phyloP scores from a whole-genome alignment of 192 early-diverging fungal species.

The Coemansia sp. region DNA sequence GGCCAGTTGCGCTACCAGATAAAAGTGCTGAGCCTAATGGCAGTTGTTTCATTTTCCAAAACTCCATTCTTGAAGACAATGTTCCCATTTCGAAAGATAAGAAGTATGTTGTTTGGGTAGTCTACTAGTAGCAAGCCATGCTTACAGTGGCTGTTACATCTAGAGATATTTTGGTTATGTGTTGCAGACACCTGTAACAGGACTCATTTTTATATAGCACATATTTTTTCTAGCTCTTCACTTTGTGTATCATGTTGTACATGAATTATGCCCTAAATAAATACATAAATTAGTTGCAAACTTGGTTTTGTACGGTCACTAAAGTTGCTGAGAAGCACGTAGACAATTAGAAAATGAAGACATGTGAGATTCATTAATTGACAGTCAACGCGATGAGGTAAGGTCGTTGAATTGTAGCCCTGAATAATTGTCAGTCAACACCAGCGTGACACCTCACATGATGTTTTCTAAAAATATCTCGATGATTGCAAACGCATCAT shows the following conservation, averaged over 20 bases:
- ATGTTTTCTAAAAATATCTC: neutral
- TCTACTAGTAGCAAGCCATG: neutral
- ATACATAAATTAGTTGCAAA: no score
- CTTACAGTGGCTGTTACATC: neutral
- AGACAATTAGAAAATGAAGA: no score
- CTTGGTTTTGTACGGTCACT: no score
- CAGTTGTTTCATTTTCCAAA: no score
- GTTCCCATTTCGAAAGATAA: neutral
- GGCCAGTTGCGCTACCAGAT: no score
- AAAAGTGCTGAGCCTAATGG: no score
- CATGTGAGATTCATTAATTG: no score
- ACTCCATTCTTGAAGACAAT: neutral
- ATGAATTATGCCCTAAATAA: no score
- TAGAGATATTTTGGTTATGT: neutral
- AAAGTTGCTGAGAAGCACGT: no score
- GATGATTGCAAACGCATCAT: neutral
- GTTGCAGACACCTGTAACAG: neutral
- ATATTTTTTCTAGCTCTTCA: neutral
- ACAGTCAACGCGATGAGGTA: no score
- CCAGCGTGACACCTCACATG: neutral
- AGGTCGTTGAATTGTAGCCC: no score
- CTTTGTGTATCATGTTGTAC: neutral
- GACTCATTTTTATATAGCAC: neutral
- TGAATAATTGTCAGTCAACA: neutral
- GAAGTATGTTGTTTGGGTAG: neutral